Base-by-base conservation (phyloP, 2,329 filamentous ascomycete species). In the Aureobasidium musti region DNA sequence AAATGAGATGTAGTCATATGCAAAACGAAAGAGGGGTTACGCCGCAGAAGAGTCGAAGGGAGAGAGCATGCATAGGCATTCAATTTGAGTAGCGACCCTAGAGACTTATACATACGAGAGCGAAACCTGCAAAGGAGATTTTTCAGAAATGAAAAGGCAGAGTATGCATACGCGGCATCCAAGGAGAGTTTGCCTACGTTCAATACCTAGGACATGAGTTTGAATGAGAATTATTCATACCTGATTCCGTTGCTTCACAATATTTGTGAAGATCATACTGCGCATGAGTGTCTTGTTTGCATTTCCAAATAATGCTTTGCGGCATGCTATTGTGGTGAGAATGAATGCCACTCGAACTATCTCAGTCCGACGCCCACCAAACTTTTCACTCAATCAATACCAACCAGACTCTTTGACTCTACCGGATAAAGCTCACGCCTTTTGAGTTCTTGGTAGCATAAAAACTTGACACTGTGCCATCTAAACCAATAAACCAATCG, bases 1-100 rank as follows among this genome's bases (percentile, higher is more conserved):
- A 63, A 30, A 6, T 11, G 59, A 63, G 59, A 63, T 52, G 45
- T 63, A 50, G n/a, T 63, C 43, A 63, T 50, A 50, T 39, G 30
- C 39, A 21, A 3, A 19, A 45, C 8, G 28, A 35, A 21, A 23
- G 39, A 43, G 26, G 5, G n/a, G 26, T 5, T 28, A 47, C 56
- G 39, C 26, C 39, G 26, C 21, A 7, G 35, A 39, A 23, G 28
- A 6, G 14, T 10, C 13, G n/a, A 21, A 8, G 8, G 41, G 17
- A 14, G 26, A 33, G 11, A 41, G 14, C 26, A 19, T 17, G 56
- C 41, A 45, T 47, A 26, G 28, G 8, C 23, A 19, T 23, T 13
- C 21, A 35, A 10, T 11, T 23, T n/a, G 2, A 35, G n/a, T 21
- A 35, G 53, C n/a, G 23, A 17, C 14, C 19, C 21, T 47, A 43